Evolutionary conservation across 2,329 filamentous ascomycete genomes (phyloP).

Genomic region (Volutella citrinella): DNA sequence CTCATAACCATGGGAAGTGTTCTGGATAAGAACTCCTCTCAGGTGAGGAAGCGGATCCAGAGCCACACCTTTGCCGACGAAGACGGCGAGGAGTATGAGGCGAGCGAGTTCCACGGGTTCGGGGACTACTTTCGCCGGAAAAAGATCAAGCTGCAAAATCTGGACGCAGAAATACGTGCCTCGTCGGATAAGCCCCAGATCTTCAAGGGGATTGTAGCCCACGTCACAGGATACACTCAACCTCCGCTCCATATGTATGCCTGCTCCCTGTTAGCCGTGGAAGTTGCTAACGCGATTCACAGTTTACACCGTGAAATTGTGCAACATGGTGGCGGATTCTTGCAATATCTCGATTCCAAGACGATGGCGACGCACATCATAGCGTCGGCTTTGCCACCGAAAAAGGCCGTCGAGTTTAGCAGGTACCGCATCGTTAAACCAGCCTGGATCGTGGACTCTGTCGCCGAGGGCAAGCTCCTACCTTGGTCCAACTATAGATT

Average conservation of each 20-base stretch:
- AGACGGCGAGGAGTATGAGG: conserved; percentile 85
- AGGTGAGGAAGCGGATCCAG: conserved; percentile 60
- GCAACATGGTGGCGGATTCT: conserved; percentile 86
- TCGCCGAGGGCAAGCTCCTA: conserved; percentile 74
- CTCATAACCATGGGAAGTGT: conserved; percentile 60
- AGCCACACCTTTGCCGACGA: conserved; percentile 74
- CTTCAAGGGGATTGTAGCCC: conserved; percentile 85
- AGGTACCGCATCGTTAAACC: conserved; percentile 92
- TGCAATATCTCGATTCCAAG: conserved; percentile 94
- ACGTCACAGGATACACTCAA: conserved; percentile 95
- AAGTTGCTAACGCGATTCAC: conserved; percentile 11
- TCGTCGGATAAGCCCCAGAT: conserved; percentile 71
- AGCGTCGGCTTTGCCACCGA: conserved; percentile 83
- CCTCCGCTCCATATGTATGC: conserved; percentile 76
- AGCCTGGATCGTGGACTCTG: conserved; percentile 88
- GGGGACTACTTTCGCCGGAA: conserved; percentile 91
- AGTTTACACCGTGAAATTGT: conserved; percentile 82
- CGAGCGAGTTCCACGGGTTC: conserved; percentile 85
- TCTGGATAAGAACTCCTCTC: conserved; percentile 61
- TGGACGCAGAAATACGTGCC: conserved; percentile 77
- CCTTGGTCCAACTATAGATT: conserved; percentile 86
- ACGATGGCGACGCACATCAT: conserved; percentile 96
- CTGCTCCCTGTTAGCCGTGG: neutral
- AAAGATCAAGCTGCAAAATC: conserved; percentile 95
- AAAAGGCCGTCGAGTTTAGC: conserved; percentile 85